Base-by-base conservation (phyloP, 2,329 filamentous ascomycete species). In the Cercospora berteroae region DNA sequence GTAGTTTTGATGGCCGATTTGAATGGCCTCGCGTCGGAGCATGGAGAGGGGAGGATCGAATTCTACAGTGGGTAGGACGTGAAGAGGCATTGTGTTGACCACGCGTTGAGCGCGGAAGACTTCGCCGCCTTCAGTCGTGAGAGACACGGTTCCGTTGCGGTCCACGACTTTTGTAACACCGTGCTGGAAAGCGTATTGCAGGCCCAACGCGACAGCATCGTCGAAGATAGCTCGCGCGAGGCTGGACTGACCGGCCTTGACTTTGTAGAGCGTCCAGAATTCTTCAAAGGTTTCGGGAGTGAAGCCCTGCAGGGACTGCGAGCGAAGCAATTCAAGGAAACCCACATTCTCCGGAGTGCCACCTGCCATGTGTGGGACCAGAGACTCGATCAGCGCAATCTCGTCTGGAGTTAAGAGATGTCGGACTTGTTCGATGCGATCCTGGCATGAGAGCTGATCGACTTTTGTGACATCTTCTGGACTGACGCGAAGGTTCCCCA, bases 21-120 rank as follows among this genome's bases (percentile, higher is more conserved):
- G 25, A n/a, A 74, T 68, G 1, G 74, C 77, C 44, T 73, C 67
- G 20, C 73, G 69, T 27, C 73, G 73, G 9, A 75, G 31, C 1
- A 70, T 42, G 1, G 63, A 58, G 0, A 79, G 61, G 2, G 77
- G 73, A 31, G 76, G 76, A 27, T 69, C 39, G 65, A 79, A 79
- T 2, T 44, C 18, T 12, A 79, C 65, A 33, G 68, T 66, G 4
- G 56, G 50, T 8, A 75, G 67, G 52, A 64, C 65, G 42, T 69
- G 67, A 39, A 73, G 65, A 9, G 73, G 73, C n/a, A 74, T 66
- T 1, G 73, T 71, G 39, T 65, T 70, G n/a, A 74, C 65, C 9
- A 71, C 63, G 23, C 66, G 66, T 48, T 52, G 58, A 23, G 70
- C 70, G 7, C 16, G 7, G 29, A 60, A 20, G n/a, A 13, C 16